Evolutionary conservation across 345 rosid genomes (phyloP).

Genomic region (Odontarrhena argentea): DNA sequence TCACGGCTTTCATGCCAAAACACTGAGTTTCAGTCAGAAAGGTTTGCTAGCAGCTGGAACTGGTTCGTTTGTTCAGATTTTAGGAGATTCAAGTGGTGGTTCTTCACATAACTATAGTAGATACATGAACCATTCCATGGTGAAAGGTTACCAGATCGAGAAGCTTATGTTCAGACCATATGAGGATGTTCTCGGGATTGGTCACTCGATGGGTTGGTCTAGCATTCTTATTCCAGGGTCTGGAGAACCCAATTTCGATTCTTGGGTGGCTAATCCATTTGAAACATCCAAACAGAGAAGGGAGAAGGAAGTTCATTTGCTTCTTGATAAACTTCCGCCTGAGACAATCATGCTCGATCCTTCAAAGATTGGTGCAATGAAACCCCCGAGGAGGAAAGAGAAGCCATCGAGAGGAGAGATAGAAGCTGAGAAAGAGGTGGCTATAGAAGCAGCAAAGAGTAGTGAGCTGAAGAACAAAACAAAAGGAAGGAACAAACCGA

Average conservation of each 20-base stretch:
- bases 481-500: slow-evolving; percentile 80
- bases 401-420: slow-evolving; percentile 57
- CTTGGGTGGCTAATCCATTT: slow-evolving; percentile 92
- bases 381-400: slow-evolving; percentile 57
- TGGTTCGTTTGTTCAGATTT: slow-evolving; percentile 67
- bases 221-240: slow-evolving; percentile 87
- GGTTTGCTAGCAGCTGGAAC: slow-evolving; percentile 84
- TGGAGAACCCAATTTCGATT: slow-evolving; percentile 93
- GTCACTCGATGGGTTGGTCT: slow-evolving; percentile 96
- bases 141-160: slow-evolving; percentile 76
- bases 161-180: slow-evolving; percentile 79
- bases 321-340: slow-evolving; percentile 92
- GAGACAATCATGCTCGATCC: slow-evolving; percentile 94
- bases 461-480: slow-evolving; percentile 65
- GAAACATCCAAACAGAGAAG: slow-evolving; percentile 85
- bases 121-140: slow-evolving; percentile 79
- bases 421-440: slow-evolving; percentile 70
- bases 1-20: slow-evolving; percentile 58
- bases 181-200: slow-evolving; percentile 81
- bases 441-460: slow-evolving; percentile 60
- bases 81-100: slow-evolving; percentile 50
- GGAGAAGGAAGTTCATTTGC: slow-evolving; percentile 80
- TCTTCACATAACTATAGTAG: slow-evolving; percentile 58
- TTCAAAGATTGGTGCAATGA: slow-evolving; percentile 77
- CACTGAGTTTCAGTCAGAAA: slow-evolving; percentile 84